Evolutionary conservation across 768 basidiomycete species (phyloP), one percentile per base, ranked within the genome.

Genomic region (Suillus americanus): DNA sequence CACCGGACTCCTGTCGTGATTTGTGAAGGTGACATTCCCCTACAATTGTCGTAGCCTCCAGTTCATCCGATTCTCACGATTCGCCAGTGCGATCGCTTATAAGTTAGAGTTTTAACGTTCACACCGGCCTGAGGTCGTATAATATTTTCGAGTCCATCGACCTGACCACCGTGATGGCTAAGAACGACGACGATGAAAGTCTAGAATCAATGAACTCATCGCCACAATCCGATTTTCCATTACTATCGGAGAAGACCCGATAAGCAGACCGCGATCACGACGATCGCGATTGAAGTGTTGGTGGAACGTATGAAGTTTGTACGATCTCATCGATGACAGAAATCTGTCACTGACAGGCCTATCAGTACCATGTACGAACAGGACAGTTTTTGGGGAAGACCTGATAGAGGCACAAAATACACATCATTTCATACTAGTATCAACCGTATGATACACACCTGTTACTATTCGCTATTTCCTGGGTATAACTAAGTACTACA

Each of bases 361-460:
- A 46, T 13, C 5, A 23, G 46, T 48, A 48, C 28, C 50, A 30
- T 25, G 16, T 30, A n/a, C 30, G 5, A 20, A 53, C 30, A 12
- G 28, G 18, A 53, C 30, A 13, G 10, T 54, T 54, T 51, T 54
- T 35, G 30, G 5, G 35, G 53, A 54, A 54, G 30, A 33, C 53
- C 51, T 20, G 2, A 54, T 20, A 20, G 53, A 54, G 51, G 3
- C 28, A 53, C 13, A 53, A 53, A 53, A 33, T n/a, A 54, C 20
- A 54, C 3, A 4, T 35, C 3, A n/a, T 54, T 54, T n/a, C 20
- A 54, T 35, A n/a, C n/a, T n/a, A 5, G 18, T 20, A 20, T 5
- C 61, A 51, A 51, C 30, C 54, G 7, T 62, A 40, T 40, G 20
- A 55, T 28, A 30, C 48, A 54, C 20, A 62, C 18, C 41, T 62